Evolutionary conservation across 805 yeast species (phyloP).

Genomic region (Ogataea wickerhamii): DNA sequence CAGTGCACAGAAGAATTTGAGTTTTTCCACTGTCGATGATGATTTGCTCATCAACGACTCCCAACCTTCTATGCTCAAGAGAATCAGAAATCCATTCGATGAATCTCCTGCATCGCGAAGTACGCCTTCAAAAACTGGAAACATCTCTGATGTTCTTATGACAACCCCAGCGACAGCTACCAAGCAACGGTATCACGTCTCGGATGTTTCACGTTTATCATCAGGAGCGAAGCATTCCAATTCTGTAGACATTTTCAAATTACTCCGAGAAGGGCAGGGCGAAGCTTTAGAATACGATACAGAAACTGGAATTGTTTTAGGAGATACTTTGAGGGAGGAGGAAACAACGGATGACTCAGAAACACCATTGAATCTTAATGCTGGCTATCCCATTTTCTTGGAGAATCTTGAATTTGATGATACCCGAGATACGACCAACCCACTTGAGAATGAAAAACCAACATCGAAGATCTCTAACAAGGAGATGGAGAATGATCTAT

Average conservation of each 20-base stretch:
- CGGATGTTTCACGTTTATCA: background rate
- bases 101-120: slow-evolving; percentile 25
- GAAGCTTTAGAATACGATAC: slow-evolving; percentile 25
- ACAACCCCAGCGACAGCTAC: background rate
- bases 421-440: slow-evolving; percentile 12
- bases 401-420: slow-evolving; percentile 7
- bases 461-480: slow-evolving; percentile 20
- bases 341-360: slow-evolving; percentile 23
- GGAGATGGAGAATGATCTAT: slow-evolving; percentile 6
- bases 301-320: slow-evolving; percentile 26
- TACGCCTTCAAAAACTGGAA: slow-evolving; percentile 13
- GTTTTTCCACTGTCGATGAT: slow-evolving; percentile 3
- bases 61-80: slow-evolving; percentile 28
- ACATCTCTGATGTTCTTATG: background rate
- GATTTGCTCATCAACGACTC: slow-evolving; percentile 14
- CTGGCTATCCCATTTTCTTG: slow-evolving; percentile 9
- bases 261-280: slow-evolving; percentile 19
- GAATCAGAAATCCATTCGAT: slow-evolving; percentile 37
- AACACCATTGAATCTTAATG: slow-evolving; percentile 21
- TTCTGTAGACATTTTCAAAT: slow-evolving; percentile 24
- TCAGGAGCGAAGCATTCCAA: slow-evolving; percentile 1
- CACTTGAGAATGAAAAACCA: slow-evolving; percentile 22
- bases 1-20: background rate
- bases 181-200: too few species aligned
- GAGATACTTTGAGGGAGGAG: slow-evolving; percentile 15